phyloP scores from a whole-genome alignment of 2,329 filamentous ascomycete genomes.

The Fusarium sp. region DNA sequence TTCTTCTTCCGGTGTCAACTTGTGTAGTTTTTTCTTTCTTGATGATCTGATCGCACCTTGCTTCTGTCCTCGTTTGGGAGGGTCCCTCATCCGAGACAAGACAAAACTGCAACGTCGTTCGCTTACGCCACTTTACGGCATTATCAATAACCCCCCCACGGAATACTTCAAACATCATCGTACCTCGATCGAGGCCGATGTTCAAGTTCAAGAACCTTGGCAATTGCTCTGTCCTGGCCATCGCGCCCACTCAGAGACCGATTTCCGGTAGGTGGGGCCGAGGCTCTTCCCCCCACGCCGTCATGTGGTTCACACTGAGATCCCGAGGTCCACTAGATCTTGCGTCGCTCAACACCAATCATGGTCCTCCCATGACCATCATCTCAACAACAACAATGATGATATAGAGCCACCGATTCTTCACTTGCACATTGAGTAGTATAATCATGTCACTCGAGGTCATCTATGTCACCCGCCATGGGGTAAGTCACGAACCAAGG shows the following conservation, averaged over 20 bases:
- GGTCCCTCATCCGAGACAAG: not conserved
- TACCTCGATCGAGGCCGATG: not conserved
- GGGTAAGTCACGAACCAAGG: slow-evolving; percentile 65
- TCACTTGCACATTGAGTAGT: not conserved
- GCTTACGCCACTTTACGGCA: not conserved
- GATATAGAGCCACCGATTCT: not conserved
- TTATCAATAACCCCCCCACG: not conserved
- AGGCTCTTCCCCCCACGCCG: not conserved
- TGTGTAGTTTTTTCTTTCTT: not conserved
- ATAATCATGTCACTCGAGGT: slow-evolving; percentile 72
- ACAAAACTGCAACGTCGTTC: not conserved
- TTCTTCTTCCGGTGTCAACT: not conserved
- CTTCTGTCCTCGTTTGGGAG: not conserved
- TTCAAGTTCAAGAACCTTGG: not conserved
- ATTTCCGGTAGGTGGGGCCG: slow-evolving; percentile 27
- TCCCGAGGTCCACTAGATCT: slow-evolving; percentile 26
- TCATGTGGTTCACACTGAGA: slow-evolving; percentile 38
- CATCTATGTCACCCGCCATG: slow-evolving; percentile 81
- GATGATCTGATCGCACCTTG: too few relatives aligned
- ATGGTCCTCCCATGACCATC: not conserved
- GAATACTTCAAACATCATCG: not conserved
- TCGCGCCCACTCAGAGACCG: slow-evolving; percentile 4
- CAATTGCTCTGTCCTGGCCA: not conserved
- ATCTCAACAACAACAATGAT: not conserved
- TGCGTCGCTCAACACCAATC: not conserved